Evolutionary conservation across 2,329 filamentous ascomycete genomes (phyloP), one percentile per base, ranked within the genome.

Genomic region (Ceratocystis harringtonii): DNA sequence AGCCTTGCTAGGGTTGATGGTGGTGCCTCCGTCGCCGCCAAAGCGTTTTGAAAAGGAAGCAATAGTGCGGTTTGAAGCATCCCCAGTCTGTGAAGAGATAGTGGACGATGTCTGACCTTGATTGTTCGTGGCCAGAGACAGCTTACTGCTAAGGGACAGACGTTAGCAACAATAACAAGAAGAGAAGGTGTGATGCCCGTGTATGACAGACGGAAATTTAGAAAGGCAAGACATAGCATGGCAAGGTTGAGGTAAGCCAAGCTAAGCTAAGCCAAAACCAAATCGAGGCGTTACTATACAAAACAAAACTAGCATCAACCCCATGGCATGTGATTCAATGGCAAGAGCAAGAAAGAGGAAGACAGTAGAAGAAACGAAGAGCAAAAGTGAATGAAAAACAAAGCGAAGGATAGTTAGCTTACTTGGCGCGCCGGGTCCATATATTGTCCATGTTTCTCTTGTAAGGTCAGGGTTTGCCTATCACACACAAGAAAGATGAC

Each of bases 361-460:
- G 22, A 45, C 19, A 28, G n/a, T 17, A 17, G 60, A 19, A 55
- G 22, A 30, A 15, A 22, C 19, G 6, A 25, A 52, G 8, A 52
- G 25, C 28, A 61, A 36, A 19, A 52, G 36, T 41, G 52, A 66
- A 43, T 36, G 41, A 10, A 19, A 19, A 52, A 70, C 52, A 25
- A 19, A 17, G 65, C 58, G n/a, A 32, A n/a, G 50, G 64, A 52
- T 55, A 50, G 57, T 17, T 52, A 64, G 76, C 85, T 76, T 81
- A 92, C 89, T 90, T 91, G 77, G 86, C 87, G 77, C 89, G 87
- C 77, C 89, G 87, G 77, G 84, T 87, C 89, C 89, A 92, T 80
- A 84, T 77, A 74, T 81, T 82, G 76, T 84, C 82, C 82, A 85
- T 84, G 74, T 66, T 66, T 66, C 61, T 60, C 61, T 61, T 25